phyloP scores from a whole-genome alignment of 495 filamentous ascomycete species.

The Symbiotaphrina buchneri region DNA sequence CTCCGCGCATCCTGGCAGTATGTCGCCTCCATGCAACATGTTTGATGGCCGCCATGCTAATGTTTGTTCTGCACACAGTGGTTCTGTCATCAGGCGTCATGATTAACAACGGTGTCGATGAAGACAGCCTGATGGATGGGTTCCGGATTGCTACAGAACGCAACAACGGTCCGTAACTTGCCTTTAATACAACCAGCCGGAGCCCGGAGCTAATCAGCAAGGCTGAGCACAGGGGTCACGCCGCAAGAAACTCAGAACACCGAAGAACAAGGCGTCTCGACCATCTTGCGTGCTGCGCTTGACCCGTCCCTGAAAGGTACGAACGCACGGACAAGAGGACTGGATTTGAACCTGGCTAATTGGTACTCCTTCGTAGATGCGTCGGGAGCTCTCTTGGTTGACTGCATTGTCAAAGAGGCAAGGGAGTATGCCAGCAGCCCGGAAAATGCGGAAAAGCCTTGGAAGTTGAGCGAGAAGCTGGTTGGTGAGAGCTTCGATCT shows the following conservation, averaged over 20 bases:
- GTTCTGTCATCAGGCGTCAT: neutral
- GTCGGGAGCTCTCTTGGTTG: neutral
- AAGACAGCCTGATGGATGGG: neutral
- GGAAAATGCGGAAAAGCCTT: neutral
- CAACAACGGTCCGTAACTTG: neutral
- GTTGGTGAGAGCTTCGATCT: neutral
- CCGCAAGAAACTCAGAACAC: neutral
- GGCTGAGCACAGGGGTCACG: neutral
- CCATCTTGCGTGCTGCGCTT: neutral
- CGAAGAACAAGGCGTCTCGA: neutral
- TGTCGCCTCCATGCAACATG: too few species aligned
- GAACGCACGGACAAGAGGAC: neutral
- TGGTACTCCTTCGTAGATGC: neutral
- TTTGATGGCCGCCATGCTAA: neutral
- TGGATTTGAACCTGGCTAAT: neutral
- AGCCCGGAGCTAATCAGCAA: neutral
- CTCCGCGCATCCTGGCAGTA: neutral
- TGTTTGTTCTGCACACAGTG: neutral
- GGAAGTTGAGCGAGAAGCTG: conserved; percentile 1
- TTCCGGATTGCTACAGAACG: neutral
- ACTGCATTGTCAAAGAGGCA: neutral
- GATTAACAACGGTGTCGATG: neutral
- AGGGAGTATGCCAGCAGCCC: neutral
- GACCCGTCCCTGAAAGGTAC: neutral
- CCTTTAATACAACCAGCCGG: neutral